Evolutionary conservation across 768 basidiomycete genomes (phyloP), one percentile per base, ranked within the genome.

Genomic region (Macrolepiota dolichaula): DNA sequence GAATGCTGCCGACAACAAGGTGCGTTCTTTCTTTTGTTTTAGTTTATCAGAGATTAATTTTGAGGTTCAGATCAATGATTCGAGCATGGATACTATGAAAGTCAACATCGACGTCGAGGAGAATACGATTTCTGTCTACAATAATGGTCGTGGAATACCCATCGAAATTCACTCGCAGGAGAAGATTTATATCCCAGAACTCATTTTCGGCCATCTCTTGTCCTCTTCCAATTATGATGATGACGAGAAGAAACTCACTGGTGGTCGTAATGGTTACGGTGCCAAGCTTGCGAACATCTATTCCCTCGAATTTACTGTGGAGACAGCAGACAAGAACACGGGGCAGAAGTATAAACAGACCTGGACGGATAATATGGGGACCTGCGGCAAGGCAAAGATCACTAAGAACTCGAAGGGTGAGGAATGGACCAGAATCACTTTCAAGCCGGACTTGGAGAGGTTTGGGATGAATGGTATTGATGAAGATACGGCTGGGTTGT

Each of bases 1-100:
- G 68, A 99, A 99, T 73, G 97, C 97, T 22, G 97, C 97, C 3
- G 97, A 99, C 72, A 97, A 98, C 77, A 99, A 99, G 88, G 96
- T 92, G 64, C 59, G 79, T 73, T 9, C 10, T 9, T 19, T n/a
- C 38, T 55, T 12, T 3, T 36, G 10, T 64, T 3, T 46, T 9
- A 3, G 17, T 6, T 37, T 25, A 22, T 50, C n/a, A 29, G 19
- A 27, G 25, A 25, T 51, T 52, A 53, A 47, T 19, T 9, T 50
- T 47, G 6, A 49, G 36, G 36, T 17, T 27, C 57, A 99, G 96
- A 91, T 96, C 68, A 98, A 96, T 65, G 96, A 98, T 72, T 55
- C 85, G 1, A 85, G 71, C 57, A 99, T 99, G 97, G 91, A 96
- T 76, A 84, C 87, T 9, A 78, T 99, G 68, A 97, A 96, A 72